These are phyloP conservation scores for Barnettozyma vustinii DNA, from an alignment of 805 yeast genomes.

Conservation along the genomic window DNA sequence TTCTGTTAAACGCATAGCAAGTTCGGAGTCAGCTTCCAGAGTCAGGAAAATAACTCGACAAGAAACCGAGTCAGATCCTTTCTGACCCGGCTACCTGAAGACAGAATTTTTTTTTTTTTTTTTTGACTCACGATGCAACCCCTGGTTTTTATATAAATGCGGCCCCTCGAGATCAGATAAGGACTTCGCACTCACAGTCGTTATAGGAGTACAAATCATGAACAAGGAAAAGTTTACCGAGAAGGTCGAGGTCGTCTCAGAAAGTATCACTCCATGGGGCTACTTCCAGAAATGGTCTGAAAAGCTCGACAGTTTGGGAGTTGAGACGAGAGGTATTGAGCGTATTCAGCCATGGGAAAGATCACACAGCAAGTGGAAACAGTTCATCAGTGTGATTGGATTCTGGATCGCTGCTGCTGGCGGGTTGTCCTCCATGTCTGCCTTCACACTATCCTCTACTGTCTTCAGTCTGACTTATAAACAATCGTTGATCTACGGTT, in stretches of 20 bases:
- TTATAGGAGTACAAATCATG: neutral
- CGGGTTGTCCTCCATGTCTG: conserved; percentile 84
- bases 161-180: neutral
- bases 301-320: conserved; percentile 51
- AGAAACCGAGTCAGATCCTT: too few species aligned
- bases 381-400: conserved; percentile 49
- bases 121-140: neutral
- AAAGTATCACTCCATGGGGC: conserved; percentile 19
- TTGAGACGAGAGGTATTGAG: conserved; percentile 78
- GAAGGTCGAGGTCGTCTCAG: conserved; percentile 1
- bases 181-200: neutral
- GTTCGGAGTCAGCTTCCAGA: neutral
- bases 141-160: too few species aligned
- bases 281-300: conserved; percentile 31
- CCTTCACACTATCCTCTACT: conserved; percentile 71
- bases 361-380: conserved; percentile 32
- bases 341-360: conserved; percentile 65
- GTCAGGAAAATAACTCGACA: neutral
- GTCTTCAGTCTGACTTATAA: conserved; percentile 63
- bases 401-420: conserved; percentile 86
- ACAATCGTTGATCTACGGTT: conserved; percentile 57
- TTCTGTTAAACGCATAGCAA: too few species aligned
- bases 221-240: conserved; percentile 6
- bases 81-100: too few species aligned
- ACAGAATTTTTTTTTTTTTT: too few species aligned